These are phyloP conservation scores for Puccinia hordei DNA, from an alignment of 1,284 basidiomycete genomes.

Conservation along the genomic window DNA sequence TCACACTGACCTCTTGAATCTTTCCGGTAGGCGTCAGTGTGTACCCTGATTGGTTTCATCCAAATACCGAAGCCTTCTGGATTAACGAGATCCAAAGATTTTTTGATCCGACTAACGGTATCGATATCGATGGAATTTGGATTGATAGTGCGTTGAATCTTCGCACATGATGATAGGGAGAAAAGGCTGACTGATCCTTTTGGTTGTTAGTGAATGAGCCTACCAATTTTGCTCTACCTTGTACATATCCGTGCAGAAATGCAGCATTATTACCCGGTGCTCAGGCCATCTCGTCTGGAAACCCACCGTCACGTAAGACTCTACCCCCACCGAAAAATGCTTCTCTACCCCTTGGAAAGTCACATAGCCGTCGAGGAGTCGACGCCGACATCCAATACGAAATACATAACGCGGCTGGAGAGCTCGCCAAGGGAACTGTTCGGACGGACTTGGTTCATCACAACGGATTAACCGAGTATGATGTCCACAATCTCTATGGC, in stretches of 20 bases:
- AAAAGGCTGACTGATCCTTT: neutral
- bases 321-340: constrained; percentile 65
- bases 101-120: constrained; percentile 61
- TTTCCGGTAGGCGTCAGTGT: constrained; percentile 13
- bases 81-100: constrained; percentile 67
- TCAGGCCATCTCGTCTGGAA: constrained; percentile 64
- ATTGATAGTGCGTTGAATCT: constrained; percentile 63
- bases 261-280: constrained; percentile 65
- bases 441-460: constrained; percentile 65
- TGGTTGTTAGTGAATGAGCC: constrained; percentile 67
- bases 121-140: constrained; percentile 70
- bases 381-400: constrained; percentile 62
- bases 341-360: constrained; percentile 63
- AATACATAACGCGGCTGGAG: constrained; percentile 65
- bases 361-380: neutral
- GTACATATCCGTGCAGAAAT: constrained; percentile 57
- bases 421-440: constrained; percentile 56
- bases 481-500: constrained; percentile 68
- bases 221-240: constrained; percentile 60
- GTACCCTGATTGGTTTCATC: constrained; percentile 69
- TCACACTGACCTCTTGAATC: no score
- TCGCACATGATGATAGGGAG: neutral
- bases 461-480: constrained; percentile 67
- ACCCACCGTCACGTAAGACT: constrained; percentile 66
- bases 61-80: constrained; percentile 67